Base-by-base conservation (phyloP, 257 asterid genomes). In the Cinchona pubescens region DNA sequence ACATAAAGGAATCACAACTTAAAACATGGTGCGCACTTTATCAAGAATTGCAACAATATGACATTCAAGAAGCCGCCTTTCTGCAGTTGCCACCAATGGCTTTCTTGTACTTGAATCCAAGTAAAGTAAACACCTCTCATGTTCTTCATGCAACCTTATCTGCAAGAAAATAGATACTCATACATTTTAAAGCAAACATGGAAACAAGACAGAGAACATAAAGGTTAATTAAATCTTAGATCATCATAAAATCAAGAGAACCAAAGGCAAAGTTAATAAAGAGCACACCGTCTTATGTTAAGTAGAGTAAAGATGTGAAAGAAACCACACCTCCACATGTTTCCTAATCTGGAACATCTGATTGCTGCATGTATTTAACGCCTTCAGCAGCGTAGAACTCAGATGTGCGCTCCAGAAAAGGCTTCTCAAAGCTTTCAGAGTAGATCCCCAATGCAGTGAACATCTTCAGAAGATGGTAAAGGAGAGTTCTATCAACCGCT, bases 341-440 rank as follows among this genome's bases (percentile, higher is more conserved):
- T 91, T 90, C 83, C 81, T 95, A 92, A 82, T 88, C 98, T 55
- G 97, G 96, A 84, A 92, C 92, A 83, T 95, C 99, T 5, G 97
- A 89, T 85, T 86, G 97, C 75, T 95, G 99, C 98, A 95, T 95
- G 85, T 87, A 92, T 80, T 88, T 95, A 73, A 87, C 92, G 72
- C 99, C 97, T 86, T 95, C 98, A 46, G 99, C 87, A 73, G 96
- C 98, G 86, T 92, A 95, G 86, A 92, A 95, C 82, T 90, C 97
- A 19, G 98, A 90, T 45, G 99, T 95, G 46, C 90, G 82, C 84
- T 92, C 94, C 69, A 95, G 96, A 86, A 95, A 95, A 74, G 96
- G 96, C 86, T 92, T 92, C 89, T 95, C 99, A 77, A 95, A 95
- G 86, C 96, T 91, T 80, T 92, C 97, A n/a, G 85, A 75, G 79